Evolutionary conservation across 495 filamentous ascomycete genomes (phyloP), one percentile per base, ranked within the genome.

Genomic region (Daldinia caldariorum): DNA sequence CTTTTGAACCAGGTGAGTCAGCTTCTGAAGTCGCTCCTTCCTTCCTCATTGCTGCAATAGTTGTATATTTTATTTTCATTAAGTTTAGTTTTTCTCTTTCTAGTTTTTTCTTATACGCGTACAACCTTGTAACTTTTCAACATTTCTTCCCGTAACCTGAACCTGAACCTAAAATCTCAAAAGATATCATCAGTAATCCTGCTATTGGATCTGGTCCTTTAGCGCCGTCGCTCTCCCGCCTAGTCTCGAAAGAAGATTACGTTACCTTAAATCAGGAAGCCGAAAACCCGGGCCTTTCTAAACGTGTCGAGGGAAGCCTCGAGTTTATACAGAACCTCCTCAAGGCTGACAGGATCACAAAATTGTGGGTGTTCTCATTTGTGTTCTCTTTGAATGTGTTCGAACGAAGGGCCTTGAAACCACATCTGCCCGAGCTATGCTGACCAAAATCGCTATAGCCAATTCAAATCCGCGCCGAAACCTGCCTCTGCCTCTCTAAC

Each of bases 1-100:
- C 96, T 4, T 97, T 97, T 79, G 89, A 89, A 66, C 84, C 94
- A 66, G 90, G 95, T 97, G 82, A 67, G 76, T 58, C 43, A 81
- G 79, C 78, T 62, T 77, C 14, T 38, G 79, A 51, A 16, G 60
- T 81, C 53, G 77, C 69, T 63, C 80, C 79, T 39, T 78, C 45
- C 31, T 67, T 14, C 18, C 13, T 43, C 26, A n/a, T 31, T 34
- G 35, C 61, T 43, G 45, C 37, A 61, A 37, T 34, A 43, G 26
- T 26, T 26, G 26, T 26, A 3, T 26, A 26, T 26, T 26, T 26
- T 26, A 26, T 26, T 26, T 26, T 26, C 3, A 26, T 3, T 26
- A 26, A 1, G 1, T 26, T 26, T 26, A 1, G 1, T 26, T 26
- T 26, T 26, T 26, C 26, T 26, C 3, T 26, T 26, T 26, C 26